These are phyloP conservation scores for Clitocybe nebularis DNA, from an alignment of 1,284 basidiomycete species.

Conservation along the genomic window DNA sequence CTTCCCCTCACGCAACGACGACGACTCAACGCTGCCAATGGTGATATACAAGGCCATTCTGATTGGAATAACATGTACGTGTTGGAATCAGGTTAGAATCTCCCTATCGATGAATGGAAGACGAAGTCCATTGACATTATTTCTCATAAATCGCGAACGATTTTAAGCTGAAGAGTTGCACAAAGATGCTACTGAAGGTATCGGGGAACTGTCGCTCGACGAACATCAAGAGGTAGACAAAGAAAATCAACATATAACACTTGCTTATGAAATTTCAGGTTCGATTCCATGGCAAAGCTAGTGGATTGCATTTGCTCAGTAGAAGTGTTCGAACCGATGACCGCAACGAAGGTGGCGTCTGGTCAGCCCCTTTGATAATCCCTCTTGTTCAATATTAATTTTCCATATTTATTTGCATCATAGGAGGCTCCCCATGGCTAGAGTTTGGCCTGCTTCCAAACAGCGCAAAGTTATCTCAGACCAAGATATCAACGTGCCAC, in stretches of 20 bases:
- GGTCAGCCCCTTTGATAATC: conserved; percentile 45
- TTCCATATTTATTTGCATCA: conserved; percentile 1
- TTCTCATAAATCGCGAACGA: not conserved
- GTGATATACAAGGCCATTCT: conserved; percentile 22
- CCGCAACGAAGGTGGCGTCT: conserved; percentile 70
- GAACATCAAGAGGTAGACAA: conserved; percentile 69
- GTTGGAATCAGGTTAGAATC: conserved; percentile 38
- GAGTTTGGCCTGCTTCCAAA: conserved; percentile 64
- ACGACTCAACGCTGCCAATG: conserved; percentile 30
- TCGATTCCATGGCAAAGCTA: conserved; percentile 70
- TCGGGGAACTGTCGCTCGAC: conserved; percentile 77
- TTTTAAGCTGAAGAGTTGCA: conserved; percentile 30
- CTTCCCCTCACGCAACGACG: conserved; percentile 35
- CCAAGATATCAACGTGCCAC: conserved; percentile 38
- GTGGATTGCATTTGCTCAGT: conserved; percentile 73
- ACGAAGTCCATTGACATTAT: no score
- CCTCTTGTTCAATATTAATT: conserved; percentile 2
- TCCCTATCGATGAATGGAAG: not conserved
- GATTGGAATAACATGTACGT: conserved; percentile 58
- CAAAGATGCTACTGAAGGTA: conserved; percentile 49
- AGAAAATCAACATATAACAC: not conserved
- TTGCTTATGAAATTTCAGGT: conserved; percentile 39
- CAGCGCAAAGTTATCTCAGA: conserved; percentile 39
- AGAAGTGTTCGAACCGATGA: conserved; percentile 62
- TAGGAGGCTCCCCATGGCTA: conserved; percentile 75